These are phyloP conservation scores for Exophiala phaeomuriformis DNA, from an alignment of 2,329 filamentous ascomycete species.

Conservation along the genomic window DNA sequence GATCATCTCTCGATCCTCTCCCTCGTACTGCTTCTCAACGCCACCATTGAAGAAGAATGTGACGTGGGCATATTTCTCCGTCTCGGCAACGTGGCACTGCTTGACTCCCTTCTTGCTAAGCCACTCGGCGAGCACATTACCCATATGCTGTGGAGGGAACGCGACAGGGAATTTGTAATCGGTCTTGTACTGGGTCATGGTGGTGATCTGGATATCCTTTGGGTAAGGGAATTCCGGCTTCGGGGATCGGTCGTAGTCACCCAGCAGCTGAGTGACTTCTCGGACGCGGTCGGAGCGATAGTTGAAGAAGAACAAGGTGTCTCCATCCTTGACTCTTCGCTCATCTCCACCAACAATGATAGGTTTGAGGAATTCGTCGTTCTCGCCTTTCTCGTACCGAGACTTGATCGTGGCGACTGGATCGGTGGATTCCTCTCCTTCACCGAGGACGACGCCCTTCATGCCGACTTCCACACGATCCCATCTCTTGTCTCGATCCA, in stretches of 20 bases:
- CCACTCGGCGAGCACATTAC: conserved; percentile 96
- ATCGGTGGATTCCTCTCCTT: conserved; percentile 79
- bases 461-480: conserved; percentile 85
- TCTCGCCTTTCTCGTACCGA: conserved; percentile 80
- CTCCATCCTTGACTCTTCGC: conserved; percentile 77
- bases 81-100: conserved; percentile 96
- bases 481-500: conserved; percentile 99
- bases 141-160: conserved; percentile 92
- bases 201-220: conserved; percentile 77
- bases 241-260: conserved; percentile 84
- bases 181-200: conserved; percentile 97
- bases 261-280: conserved; percentile 90
- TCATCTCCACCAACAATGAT: conserved; percentile 90
- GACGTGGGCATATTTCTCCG: conserved; percentile 98
- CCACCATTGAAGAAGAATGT: conserved; percentile 99
- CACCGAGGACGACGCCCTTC: conserved; percentile 75
- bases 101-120: conserved; percentile 79
- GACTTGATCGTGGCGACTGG: conserved; percentile 80
- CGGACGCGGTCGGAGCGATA: conserved; percentile 97
- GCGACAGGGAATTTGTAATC: conserved; percentile 89
- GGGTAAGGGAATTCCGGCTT: conserved; percentile 88
- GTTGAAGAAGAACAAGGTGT: conserved; percentile 99
- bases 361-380: conserved; percentile 95
- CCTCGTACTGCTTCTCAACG: conserved; percentile 89
- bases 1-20: conserved; percentile 88